These are phyloP conservation scores for Penicillium salamii DNA, from an alignment of 495 filamentous ascomycete genomes.

Conservation along the genomic window DNA sequence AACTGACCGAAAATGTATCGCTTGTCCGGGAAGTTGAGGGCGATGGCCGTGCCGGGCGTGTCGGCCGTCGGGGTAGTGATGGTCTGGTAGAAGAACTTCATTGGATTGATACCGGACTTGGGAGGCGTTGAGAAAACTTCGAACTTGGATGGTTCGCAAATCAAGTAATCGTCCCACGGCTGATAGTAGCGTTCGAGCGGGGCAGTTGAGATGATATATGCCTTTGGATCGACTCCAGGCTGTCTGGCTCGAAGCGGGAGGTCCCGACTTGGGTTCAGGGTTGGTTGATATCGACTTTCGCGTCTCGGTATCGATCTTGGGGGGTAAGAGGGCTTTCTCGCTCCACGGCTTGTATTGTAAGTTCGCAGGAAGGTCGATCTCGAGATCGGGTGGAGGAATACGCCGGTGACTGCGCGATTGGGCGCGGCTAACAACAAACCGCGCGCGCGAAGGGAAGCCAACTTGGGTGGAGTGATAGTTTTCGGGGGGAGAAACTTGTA, in stretches of 20 bases:
- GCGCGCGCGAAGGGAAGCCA: slow-evolving; percentile 40
- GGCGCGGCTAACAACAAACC: slow-evolving; percentile 31
- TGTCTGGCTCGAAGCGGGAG: slow-evolving; percentile 1
- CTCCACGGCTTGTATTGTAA: slow-evolving; percentile 9
- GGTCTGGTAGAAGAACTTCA: slow-evolving; percentile 71
- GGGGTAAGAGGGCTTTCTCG: not conserved
- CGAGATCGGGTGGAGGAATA: slow-evolving; percentile 9
- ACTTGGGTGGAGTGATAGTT: slow-evolving; percentile 27
- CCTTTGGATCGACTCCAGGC: slow-evolving; percentile 1
- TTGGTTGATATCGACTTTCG: too few relatives aligned
- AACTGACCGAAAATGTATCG: slow-evolving; percentile 87
- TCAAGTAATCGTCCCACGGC: slow-evolving; percentile 17
- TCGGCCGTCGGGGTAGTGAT: slow-evolving; percentile 85
- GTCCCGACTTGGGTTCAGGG: not conserved
- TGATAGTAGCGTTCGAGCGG: not conserved
- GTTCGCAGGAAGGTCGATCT: slow-evolving; percentile 5
- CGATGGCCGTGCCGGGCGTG: slow-evolving; percentile 73
- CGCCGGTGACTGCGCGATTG: slow-evolving; percentile 24
- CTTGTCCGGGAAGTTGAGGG: slow-evolving; percentile 73
- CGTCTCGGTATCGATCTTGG: too few relatives aligned
- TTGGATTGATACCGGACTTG: slow-evolving; percentile 31
- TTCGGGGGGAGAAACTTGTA: not conserved
- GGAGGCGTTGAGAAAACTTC: slow-evolving; percentile 2
- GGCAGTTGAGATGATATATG: slow-evolving; percentile 12
- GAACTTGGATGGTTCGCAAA: slow-evolving; percentile 22